Base-by-base conservation (phyloP, 345 rosid genomes). In the Citrus reticulata region DNA sequence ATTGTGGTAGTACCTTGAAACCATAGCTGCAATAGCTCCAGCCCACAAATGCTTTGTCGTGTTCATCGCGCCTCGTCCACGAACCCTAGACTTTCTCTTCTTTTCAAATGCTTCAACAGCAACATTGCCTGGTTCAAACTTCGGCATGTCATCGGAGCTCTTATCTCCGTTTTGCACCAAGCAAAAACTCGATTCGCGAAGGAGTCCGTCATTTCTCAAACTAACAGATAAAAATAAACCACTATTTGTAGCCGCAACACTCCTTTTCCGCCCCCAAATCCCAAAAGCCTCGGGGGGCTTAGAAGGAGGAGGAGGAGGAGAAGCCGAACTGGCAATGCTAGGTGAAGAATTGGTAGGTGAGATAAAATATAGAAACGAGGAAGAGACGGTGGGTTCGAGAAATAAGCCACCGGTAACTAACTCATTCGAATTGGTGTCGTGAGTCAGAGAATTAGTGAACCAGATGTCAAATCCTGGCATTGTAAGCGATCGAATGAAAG, bases 1-100 rank as follows among this genome's bases (percentile, higher is more conserved):
- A 62, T 25, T 5, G 67, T 14, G 29, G 64, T 42, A 67, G 20
- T 74, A 92, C 97, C 97, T 89, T 78, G 94, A 92, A 78, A 92
- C 91, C 90, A 90, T 90, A 60, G 94, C 97, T 5, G 97, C 94
- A 82, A 89, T 82, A 79, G 93, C 97, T 63, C 97, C 97, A 79
- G 97, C 87, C 91, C 97, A 92, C 63, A 92, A 78, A 88, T 92
- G 94, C 70, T 91, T 91, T 1, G 92, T 85, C 8, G 93, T 82
- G 57, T 85, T 86, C 77, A 80, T 51, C 0, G 86, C 87, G 42
- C 80, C 89, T 29, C 75, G 78, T 68, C 85, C 83, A 39, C 84
- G 81, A 34, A 73, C 83, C 74, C 79, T 70, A 68, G 49, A 59
- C 68, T 82, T 80, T 42, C 65, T 76, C 81, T 81, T 86, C 81